Evolutionary conservation across 2,329 filamentous ascomycete species (phyloP).

Genomic region (Aspergillus sp.): DNA sequence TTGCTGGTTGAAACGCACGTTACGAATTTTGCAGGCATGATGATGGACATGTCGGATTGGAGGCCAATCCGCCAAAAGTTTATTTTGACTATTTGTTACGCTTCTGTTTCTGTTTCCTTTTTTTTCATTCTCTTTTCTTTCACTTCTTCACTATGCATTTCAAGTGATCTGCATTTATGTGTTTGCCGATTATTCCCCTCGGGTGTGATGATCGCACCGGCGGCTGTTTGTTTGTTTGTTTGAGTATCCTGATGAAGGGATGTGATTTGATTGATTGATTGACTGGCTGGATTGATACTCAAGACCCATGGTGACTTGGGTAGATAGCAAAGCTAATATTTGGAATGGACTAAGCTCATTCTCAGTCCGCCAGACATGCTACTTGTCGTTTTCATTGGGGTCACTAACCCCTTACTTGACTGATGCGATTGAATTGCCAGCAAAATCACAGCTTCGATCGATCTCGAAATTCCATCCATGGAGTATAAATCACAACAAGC

Average conservation of each 20-base stretch:
- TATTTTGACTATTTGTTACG: background rate
- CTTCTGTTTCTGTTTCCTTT: background rate
- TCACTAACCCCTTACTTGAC: background rate
- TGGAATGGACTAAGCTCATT: background rate
- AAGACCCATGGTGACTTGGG: background rate
- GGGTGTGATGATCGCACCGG: conserved; percentile 18
- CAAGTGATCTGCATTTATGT: background rate
- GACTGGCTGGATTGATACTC: conserved; percentile 6
- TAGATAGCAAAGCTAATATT: background rate
- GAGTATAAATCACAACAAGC: background rate
- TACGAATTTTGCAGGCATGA: conserved; percentile 18
- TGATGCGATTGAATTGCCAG: background rate
- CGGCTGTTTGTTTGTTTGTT: conserved; percentile 15
- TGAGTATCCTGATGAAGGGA: background rate
- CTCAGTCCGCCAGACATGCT: background rate
- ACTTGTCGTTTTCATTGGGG: background rate
- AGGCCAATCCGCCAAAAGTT: conserved; percentile 13
- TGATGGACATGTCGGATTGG: conserved; percentile 11
- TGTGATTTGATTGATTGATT: conserved; percentile 17
- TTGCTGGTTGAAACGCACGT: conserved; percentile 20
- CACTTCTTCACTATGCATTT: background rate
- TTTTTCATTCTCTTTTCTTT: background rate
- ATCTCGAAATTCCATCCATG: too few relatives aligned
- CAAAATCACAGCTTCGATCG: background rate
- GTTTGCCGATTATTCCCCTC: conserved; percentile 15